phyloP scores from a whole-genome alignment of 1,284 basidiomycete species.

The Microbotryum intermedium region DNA sequence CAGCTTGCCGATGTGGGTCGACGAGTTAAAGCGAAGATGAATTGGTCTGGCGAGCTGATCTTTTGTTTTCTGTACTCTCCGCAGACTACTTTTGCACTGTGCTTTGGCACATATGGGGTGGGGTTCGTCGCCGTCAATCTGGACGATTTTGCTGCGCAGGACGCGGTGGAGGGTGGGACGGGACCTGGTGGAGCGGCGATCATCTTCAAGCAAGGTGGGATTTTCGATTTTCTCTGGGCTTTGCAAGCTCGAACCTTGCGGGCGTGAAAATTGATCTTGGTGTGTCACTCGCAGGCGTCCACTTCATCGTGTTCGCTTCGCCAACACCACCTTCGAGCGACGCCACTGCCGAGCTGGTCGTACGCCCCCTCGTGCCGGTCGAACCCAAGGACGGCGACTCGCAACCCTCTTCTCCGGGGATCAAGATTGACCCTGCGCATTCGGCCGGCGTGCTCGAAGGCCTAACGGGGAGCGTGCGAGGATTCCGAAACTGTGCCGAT shows the following conservation, averaged over 20 bases:
- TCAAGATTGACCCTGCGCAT: neutral
- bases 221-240: neutral
- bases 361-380: neutral
- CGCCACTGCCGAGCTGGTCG: neutral
- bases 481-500: constrained; percentile 1
- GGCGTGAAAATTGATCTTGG: too few species aligned
- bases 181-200: neutral
- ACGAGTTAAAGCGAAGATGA: too few species aligned
- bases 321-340: neutral
- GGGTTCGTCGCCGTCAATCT: constrained; percentile 10
- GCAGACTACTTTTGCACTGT: constrained; percentile 4
- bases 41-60: neutral
- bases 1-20: constrained; percentile 1
- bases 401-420: neutral
- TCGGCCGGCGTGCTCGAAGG: constrained; percentile 2
- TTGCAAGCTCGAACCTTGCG: neutral
- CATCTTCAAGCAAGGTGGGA: constrained; percentile 5
- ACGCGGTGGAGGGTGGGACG: neutral
- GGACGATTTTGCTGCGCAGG: constrained; percentile 3
- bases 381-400: too few species aligned
- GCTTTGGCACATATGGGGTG: neutral
- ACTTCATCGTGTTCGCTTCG: neutral
- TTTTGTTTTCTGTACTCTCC: too few species aligned
- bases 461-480: neutral
- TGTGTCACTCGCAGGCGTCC: neutral